Base-by-base conservation (phyloP, 768 basidiomycete genomes). In the Naganishia kalamii region DNA sequence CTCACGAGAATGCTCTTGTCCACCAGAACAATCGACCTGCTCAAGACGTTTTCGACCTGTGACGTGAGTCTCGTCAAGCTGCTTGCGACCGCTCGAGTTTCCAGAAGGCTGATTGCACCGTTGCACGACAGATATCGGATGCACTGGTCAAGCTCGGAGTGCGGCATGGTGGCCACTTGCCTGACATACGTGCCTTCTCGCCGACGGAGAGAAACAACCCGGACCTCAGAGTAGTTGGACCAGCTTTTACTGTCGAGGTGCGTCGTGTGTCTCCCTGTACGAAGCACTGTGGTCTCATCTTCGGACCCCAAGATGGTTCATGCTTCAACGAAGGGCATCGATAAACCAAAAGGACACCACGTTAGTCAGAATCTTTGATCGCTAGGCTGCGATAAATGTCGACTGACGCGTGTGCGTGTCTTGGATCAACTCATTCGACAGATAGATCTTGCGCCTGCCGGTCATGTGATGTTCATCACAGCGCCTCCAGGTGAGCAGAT, bases 171-270 rank as follows among this genome's bases (percentile, higher is more conserved):
- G 60, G 60, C 3, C 35, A 29, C 32, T 29, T 61, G 6, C 60
- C 43, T 5, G 60, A 61, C n/a, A 61, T 61, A 25, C 23, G 30
- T 21, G 46, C 46, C 3, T 61, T 61, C 17, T 61, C 60, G 19
- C 40, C 33, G 1, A 19, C 2, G 43, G 60, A 32, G 23, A n/a
- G 13, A 2, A 41, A 25, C 44, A 25, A 48, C 32, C 23, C 13
- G 10, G 27, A 61, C 4, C 4, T 23, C 4, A 61, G 35, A 32
- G 32, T 61, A 8, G 25, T 61, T 1, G 60, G 60, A 2, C 60
- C 60, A n/a, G 60, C 46, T 21, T 44, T n/a, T 23, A 61, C 60
- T 12, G 60, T 61, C 43, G n/a, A 61, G 29, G 60, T 61, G 17
- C 13, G 60, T 47, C 52, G 37, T 41, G n/a, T n/a, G n/a, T 57